These are phyloP conservation scores for Handroanthus guayacan DNA, from an alignment of 257 asterid genomes.

Conservation along the genomic window DNA sequence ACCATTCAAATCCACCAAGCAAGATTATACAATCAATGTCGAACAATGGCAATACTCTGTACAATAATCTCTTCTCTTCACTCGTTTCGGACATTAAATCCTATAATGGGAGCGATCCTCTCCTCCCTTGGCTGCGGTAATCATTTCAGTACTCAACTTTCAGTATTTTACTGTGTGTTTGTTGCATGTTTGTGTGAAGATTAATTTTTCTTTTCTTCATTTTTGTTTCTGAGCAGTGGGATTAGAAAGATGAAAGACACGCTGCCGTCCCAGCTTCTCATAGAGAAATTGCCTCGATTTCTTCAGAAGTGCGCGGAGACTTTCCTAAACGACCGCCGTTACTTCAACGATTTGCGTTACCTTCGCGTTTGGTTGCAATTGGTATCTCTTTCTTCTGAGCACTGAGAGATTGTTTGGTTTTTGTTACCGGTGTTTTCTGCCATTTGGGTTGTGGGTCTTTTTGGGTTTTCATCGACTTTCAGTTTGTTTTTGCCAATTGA, in stretches of 20 bases:
- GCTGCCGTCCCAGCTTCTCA: conserved; percentile 75
- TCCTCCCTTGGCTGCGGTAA: conserved; percentile 96
- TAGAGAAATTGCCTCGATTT: conserved; percentile 90
- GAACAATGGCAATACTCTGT: conserved; percentile 42
- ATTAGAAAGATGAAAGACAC: conserved; percentile 74
- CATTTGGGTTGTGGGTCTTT: background rate
- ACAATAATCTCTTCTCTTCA: conserved; percentile 68
- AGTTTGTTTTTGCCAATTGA: conserved; percentile 11
- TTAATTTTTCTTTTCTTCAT: background rate
- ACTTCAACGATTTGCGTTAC: conserved; percentile 86
- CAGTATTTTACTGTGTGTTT: background rate
- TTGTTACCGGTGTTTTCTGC: background rate
- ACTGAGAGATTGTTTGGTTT: background rate
- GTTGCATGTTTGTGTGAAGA: conserved; percentile 18
- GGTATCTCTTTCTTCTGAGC: conserved; percentile 50
- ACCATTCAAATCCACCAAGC: conserved; percentile 35
- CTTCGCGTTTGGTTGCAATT: conserved; percentile 93
- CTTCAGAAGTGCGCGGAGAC: conserved; percentile 92
- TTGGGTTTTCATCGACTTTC: background rate
- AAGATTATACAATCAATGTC: conserved; percentile 47
- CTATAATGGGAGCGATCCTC: conserved; percentile 79
- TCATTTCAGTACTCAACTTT: background rate
- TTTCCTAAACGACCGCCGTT: conserved; percentile 71
- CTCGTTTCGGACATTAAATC: conserved; percentile 79
- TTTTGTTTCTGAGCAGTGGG: conserved; percentile 56